These are phyloP conservation scores for Chaetomidium leptoderma DNA, from an alignment of 495 filamentous ascomycete species.

Conservation along the genomic window DNA sequence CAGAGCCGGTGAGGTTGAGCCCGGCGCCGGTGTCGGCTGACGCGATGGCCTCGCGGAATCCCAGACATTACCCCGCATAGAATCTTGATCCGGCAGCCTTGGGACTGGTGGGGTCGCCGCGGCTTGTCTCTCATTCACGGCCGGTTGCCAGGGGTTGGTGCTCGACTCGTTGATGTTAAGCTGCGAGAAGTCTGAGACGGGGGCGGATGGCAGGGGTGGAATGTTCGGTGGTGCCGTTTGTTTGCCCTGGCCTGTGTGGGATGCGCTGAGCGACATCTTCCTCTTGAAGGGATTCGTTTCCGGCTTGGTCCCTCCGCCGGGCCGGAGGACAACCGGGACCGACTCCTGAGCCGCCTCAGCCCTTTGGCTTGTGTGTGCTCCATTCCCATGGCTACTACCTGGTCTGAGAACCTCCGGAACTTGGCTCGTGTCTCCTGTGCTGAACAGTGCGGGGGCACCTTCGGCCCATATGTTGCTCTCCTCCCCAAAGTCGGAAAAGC, in stretches of 20 bases:
- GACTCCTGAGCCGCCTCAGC: constrained; percentile 17
- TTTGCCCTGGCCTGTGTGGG: background rate
- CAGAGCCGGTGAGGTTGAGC: constrained; percentile 25
- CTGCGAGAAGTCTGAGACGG: constrained; percentile 33
- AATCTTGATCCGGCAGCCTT: constrained; percentile 30
- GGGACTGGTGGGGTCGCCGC: constrained; percentile 22
- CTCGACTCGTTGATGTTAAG: constrained; percentile 39
- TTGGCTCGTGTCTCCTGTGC: constrained; percentile 15
- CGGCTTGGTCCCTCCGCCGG: constrained; percentile 28
- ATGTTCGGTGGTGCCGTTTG: constrained; percentile 7
- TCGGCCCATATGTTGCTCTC: constrained; percentile 29
- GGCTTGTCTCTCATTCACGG: constrained; percentile 25
- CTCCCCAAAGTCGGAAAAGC: constrained; percentile 19
- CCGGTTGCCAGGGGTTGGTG: constrained; percentile 52
- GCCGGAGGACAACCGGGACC: constrained; percentile 31
- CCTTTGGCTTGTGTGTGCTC: constrained; percentile 13
- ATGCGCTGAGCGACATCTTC: constrained; percentile 31
- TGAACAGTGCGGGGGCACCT: background rate
- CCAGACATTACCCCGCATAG: constrained; percentile 33
- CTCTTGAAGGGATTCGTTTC: constrained; percentile 55
- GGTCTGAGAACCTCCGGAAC: constrained; percentile 25
- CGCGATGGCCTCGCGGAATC: constrained; percentile 34
- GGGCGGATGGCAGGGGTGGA: constrained; percentile 24
- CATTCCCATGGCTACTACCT: constrained; percentile 17
- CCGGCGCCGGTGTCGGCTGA: constrained; percentile 28